Evolutionary conservation across 495 filamentous ascomycete genomes (phyloP), one percentile per base, ranked within the genome.

Genomic region (Tuber aestivum): DNA sequence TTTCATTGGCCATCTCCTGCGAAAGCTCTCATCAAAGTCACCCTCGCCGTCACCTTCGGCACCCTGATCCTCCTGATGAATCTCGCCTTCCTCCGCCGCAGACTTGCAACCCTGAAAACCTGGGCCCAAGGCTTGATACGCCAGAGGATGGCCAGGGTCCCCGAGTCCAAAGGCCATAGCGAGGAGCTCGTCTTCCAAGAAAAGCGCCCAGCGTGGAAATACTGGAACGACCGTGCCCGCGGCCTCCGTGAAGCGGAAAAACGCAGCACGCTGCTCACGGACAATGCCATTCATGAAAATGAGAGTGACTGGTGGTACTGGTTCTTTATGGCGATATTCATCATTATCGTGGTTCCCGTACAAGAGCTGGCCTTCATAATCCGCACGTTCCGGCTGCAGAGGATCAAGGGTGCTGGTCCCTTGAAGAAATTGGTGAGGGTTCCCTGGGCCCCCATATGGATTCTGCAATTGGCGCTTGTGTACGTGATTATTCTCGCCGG

Each of bases 281-380:
- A 56, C 48, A 56, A 56, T 10, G 3, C 48, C 8, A 56, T n/a
- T n/a, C 48, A 38, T 18, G 37, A 38, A 18, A 38, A 23, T 2
- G 27, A 70, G 32, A 70, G 69, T 3, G 23, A 38, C 32, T 70
- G 69, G 69, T 70, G 69, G 69, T 70, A 70, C 41, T 70, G 69
- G 69, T 41, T 37, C 32, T 70, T 70, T 14, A 27, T 70, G 37
- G 37, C 41, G 20, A 32, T 70, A 70, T 70, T 70, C 69, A 41
- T 70, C 41, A 21, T 70, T 20, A 27, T 70, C 69, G 41, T 38
- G 37, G 37, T 70, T 38, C 69, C 69, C 18, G 69, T 70, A 23
- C 37, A 70, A 27, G 37, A 70, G 69, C 69, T 70, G 23, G 23
- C 37, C 20, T 70, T 70, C 32, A 56, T 56, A 27, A 56, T 56